Evolutionary conservation across 1,284 basidiomycete species (phyloP).

Genomic region (Puccinia triticina): DNA sequence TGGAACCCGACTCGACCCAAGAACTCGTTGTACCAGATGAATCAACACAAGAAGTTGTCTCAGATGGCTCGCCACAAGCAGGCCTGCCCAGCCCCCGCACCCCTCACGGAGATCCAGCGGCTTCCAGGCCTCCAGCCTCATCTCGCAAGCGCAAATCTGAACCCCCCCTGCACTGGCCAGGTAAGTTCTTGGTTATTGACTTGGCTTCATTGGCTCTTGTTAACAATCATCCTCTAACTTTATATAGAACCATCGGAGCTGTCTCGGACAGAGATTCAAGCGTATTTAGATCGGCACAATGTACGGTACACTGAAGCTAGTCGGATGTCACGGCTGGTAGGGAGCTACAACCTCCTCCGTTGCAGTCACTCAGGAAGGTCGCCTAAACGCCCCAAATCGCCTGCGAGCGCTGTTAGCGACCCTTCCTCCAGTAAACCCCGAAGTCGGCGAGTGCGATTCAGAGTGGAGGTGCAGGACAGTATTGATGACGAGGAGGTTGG

Average conservation of each 20-base stretch:
- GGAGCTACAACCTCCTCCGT: constrained; percentile 1
- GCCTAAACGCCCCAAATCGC: not conserved
- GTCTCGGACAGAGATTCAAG: not conserved
- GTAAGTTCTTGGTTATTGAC: not conserved
- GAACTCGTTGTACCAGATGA: no score
- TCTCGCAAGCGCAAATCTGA: constrained; percentile 5
- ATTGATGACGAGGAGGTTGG: not conserved
- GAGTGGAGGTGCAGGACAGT: not conserved
- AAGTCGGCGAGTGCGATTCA: not conserved
- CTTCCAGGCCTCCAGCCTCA: no score
- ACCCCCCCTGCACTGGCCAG: not conserved
- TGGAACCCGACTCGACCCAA: no score
- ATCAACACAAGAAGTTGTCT: no score
- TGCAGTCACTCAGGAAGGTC: not conserved
- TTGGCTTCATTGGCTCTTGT: no score
- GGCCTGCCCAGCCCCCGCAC: no score
- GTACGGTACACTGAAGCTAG: not conserved
- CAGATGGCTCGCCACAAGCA: no score
- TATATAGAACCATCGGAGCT: not conserved
- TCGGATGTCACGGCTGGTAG: not conserved
- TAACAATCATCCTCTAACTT: no score
- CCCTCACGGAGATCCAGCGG: not conserved
- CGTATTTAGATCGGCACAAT: not conserved
- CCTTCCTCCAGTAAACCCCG: not conserved
- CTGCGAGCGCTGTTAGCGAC: not conserved